Evolutionary conservation across 225 moss, liverwort and hornwort species (phyloP).

Genomic region (Pseudisothecium myosuroides): DNA sequence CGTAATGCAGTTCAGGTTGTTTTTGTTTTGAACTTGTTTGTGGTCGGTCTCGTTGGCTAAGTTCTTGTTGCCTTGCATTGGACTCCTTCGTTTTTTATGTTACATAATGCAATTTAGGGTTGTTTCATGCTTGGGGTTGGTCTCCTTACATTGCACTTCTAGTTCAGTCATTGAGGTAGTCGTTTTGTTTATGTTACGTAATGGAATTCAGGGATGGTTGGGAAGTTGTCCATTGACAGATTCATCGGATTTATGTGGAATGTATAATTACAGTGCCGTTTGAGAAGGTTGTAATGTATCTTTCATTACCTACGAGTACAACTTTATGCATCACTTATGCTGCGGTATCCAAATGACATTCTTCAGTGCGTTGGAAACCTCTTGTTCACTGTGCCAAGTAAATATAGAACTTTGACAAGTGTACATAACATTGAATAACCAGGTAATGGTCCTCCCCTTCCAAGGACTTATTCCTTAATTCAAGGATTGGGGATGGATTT

Average conservation of each 20-base stretch:
- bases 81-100: neutral
- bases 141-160: neutral
- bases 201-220: neutral
- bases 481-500: too few species aligned
- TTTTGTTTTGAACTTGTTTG: neutral
- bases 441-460: too few species aligned
- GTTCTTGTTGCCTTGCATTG: too few species aligned
- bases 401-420: neutral
- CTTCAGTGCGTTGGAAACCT: neutral
- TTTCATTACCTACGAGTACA: too few species aligned
- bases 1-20: neutral
- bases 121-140: neutral
- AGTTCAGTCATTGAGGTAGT: neutral
- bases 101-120: too few species aligned
- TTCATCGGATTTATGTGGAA: neutral
- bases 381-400: too few species aligned
- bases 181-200: neutral
- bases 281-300: neutral
- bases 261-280: neutral
- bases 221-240: neutral
- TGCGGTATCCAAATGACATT: too few species aligned
- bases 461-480: too few species aligned
- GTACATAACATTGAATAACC: too few species aligned
- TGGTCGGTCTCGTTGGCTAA: neutral
- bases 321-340: too few species aligned